A percentile compares a stretch with the other conserved stretches of the same genome.
Evolutionary conservation across 495 filamentous ascomycete genomes (phyloP).

Genomic region (Paragyromitra xinjiangensis): DNA sequence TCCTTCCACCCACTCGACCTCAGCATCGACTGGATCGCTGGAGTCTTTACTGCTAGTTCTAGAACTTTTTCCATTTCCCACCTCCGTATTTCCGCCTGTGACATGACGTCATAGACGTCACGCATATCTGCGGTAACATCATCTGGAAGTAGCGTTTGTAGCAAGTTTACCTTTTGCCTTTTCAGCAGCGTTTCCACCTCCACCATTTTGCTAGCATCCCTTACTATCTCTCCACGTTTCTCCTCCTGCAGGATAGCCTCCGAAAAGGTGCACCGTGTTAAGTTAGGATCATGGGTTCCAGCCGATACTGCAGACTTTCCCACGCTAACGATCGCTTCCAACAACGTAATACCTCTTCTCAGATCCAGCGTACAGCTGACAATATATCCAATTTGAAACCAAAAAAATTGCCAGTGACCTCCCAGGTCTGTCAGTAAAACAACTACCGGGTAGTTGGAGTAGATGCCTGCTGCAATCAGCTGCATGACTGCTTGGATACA

Average conservation of each 20-base stretch:
- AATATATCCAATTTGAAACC: slow-evolving; percentile 9
- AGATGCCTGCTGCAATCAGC: slow-evolving; percentile 12
- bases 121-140: background rate
- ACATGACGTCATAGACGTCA: slow-evolving; percentile 6
- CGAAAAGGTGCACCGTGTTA: background rate
- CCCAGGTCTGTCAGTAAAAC: slow-evolving; percentile 18
- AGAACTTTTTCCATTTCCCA: background rate
- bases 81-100: background rate
- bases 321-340: slow-evolving; percentile 5
- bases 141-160: background rate
- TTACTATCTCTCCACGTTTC: background rate
- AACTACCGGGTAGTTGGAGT: slow-evolving; percentile 1
- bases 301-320: background rate
- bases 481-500: slow-evolving; percentile 11
- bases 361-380: slow-evolving; percentile 19
- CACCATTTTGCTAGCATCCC: background rate
- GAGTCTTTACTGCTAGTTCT: background rate
- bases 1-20: background rate
- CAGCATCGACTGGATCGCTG: slow-evolving; percentile 4
- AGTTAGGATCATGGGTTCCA: background rate
- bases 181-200: background rate
- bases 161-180: background rate
- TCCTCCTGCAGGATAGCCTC: background rate
- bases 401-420: slow-evolving; percentile 18
- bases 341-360: background rate